A percentile compares a stretch with the other conserved stretches of the same genome.
These are phyloP conservation scores for Ploettnerulaceae sp. DNA, from an alignment of 2,329 filamentous ascomycete genomes.

Conservation along the genomic window DNA sequence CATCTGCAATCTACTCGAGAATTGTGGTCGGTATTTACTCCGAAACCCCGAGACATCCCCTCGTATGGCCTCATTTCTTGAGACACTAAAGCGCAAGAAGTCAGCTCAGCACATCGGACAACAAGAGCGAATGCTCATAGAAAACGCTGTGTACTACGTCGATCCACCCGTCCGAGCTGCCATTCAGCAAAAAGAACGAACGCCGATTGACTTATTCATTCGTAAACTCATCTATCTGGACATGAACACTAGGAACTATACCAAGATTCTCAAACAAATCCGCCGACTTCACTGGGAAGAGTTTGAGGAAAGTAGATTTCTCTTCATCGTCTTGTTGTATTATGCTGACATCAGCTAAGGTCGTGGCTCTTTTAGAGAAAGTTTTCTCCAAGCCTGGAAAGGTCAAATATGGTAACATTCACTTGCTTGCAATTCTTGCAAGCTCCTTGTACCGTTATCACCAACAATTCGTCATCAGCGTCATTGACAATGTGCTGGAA, in stretches of 20 bases:
- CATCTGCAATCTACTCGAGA: constrained; percentile 91
- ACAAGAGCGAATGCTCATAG: constrained; percentile 95
- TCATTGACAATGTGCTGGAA: constrained; percentile 89
- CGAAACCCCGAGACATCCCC: constrained; percentile 90
- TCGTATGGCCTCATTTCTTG: constrained; percentile 88
- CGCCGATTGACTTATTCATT: constrained; percentile 87
- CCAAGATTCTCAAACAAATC: constrained; percentile 89
- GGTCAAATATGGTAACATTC: constrained; percentile 95
- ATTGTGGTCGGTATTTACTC: constrained; percentile 89
- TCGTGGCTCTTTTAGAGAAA: constrained; percentile 54
- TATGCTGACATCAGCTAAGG: constrained; percentile 19
- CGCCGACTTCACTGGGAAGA: constrained; percentile 98
- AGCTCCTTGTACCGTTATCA: constrained; percentile 89
- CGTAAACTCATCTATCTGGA: constrained; percentile 91
- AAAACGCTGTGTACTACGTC: constrained; percentile 97
- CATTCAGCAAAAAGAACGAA: constrained; percentile 94
- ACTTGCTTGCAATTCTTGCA: constrained; percentile 84
- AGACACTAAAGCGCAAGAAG: constrained; percentile 94
- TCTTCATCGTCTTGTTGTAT: constrained; percentile 18
- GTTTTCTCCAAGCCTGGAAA: constrained; percentile 95
- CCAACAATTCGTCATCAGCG: constrained; percentile 80
- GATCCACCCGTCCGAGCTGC: constrained; percentile 90
- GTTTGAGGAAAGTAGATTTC: constrained; percentile 53
- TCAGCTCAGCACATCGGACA: constrained; percentile 90
- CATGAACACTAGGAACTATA: constrained; percentile 89